phyloP scores from a whole-genome alignment of 2,329 filamentous ascomycete species.

The Helotiales sp. region DNA sequence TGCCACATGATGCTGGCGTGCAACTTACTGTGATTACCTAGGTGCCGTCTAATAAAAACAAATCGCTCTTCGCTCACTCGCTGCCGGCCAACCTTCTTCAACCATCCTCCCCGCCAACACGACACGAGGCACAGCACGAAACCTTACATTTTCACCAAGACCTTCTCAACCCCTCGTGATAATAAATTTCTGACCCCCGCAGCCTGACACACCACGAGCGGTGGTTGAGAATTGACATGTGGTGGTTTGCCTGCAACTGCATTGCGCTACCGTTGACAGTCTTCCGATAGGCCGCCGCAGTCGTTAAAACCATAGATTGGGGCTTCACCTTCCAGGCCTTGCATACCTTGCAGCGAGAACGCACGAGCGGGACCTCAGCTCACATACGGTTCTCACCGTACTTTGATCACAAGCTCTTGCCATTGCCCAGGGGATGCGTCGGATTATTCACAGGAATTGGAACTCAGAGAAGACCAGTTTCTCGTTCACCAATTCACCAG shows the following conservation, averaged over 20 bases:
- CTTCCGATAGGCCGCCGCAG: background rate
- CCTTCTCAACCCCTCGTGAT: background rate
- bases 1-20: too few species aligned
- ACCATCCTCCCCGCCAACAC: background rate
- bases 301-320: background rate
- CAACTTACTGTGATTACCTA: too few species aligned
- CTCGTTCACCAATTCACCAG: constrained; percentile 12
- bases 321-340: background rate
- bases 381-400: too few species aligned
- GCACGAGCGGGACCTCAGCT: constrained; percentile 9
- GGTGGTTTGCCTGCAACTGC: constrained; percentile 10
- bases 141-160: background rate
- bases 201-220: background rate
- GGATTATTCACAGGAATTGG: constrained; percentile 18
- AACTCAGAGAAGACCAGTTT: constrained; percentile 6
- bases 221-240: constrained; percentile 7
- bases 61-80: background rate
- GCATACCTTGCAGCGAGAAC: background rate
- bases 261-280: background rate
- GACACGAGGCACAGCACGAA: background rate
- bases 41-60: too few species aligned
- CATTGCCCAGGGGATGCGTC: constrained; percentile 16
- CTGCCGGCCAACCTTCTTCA: background rate
- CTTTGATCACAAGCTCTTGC: constrained; percentile 22
- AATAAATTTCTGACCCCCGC: constrained; percentile 6